Evolutionary conservation across 2,329 filamentous ascomycete species (phyloP), one percentile per base, ranked within the genome.

Genomic region (Fonsecaea pedrosoi): DNA sequence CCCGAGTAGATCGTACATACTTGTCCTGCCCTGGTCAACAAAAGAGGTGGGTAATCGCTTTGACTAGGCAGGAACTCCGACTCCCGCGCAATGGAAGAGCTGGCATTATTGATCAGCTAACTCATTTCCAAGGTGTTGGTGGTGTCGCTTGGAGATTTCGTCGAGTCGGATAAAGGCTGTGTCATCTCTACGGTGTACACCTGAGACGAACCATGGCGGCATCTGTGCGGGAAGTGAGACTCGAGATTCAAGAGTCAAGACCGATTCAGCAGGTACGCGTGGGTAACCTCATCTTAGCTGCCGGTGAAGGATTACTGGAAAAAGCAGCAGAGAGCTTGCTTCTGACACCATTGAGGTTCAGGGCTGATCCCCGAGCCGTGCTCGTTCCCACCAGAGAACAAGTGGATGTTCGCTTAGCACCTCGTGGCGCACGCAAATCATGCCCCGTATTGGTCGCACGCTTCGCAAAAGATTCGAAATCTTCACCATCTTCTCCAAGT

Each of bases 391-490:
- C 57, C 30, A 50, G 40, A 18, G 57, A 30, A 60, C 34, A 34
- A 60, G 38, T 37, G 57, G 45, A 48, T 37, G 2, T 21, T 60
- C 57, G 57, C 57, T 60, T 60, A 60, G 25, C 2, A 18, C 57
- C 57, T 60, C 57, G 40, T 60, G 57, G 57, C 57, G 40, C 30
- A 30, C 45, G 57, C 34, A 40, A 30, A 60, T 60, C 57, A 60
- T 45, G n/a, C 12, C 57, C 40, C 18, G 2, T 60, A 34, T 59
- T n/a, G 57, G 40, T 25, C 13, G 40, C 12, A n/a, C 45, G 57
- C 57, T 8, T 50, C 21, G 45, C 40, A 50, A 25, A 10, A 34
- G 55, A 42, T 58, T 38, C 55, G 30, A 35, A 45, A 40, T 60
- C 40, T 50, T 50, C 18, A 25, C n/a, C 42, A 7, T 10, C 38